These are phyloP conservation scores for Lagenaria siceraria DNA, from an alignment of 306 rosid species.

Conservation along the genomic window DNA sequence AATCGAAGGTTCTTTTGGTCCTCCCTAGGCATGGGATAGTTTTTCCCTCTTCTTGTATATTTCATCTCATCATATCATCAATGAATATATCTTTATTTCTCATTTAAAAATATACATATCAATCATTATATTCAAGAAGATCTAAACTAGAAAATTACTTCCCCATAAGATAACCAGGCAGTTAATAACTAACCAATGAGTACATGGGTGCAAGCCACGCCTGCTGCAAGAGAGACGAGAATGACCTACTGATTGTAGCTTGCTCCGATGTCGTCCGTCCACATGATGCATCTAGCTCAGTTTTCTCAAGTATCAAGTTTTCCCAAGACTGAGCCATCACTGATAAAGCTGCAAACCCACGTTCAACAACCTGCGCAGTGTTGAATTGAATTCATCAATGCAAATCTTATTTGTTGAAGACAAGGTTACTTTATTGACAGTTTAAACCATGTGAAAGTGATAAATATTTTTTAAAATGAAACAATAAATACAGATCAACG, in stretches of 20 bases:
- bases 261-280: conserved; percentile 46
- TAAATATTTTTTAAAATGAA: neutral
- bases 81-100: neutral
- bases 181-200: conserved; percentile 37
- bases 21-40: neutral
- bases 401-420: conserved; percentile 4
- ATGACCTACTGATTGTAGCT: conserved; percentile 37
- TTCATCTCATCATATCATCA: neutral
- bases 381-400: conserved; percentile 1
- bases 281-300: conserved; percentile 31
- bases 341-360: conserved; percentile 61
- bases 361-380: conserved; percentile 48
- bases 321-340: conserved; percentile 74
- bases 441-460: neutral
- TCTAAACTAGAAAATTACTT: neutral
- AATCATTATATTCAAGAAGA: conserved; percentile 10
- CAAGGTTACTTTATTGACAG: neutral
- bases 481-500: neutral
- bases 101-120: neutral
- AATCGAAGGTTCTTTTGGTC: neutral
- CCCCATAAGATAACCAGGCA: conserved; percentile 2
- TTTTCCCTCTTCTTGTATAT: neutral
- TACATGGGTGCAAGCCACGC: conserved; percentile 55
- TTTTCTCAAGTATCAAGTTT: conserved; percentile 38
- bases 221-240: conserved; percentile 69